Base-by-base conservation (phyloP, 2,329 filamentous ascomycete genomes). In the Arthrobotrys sphaeroides region DNA sequence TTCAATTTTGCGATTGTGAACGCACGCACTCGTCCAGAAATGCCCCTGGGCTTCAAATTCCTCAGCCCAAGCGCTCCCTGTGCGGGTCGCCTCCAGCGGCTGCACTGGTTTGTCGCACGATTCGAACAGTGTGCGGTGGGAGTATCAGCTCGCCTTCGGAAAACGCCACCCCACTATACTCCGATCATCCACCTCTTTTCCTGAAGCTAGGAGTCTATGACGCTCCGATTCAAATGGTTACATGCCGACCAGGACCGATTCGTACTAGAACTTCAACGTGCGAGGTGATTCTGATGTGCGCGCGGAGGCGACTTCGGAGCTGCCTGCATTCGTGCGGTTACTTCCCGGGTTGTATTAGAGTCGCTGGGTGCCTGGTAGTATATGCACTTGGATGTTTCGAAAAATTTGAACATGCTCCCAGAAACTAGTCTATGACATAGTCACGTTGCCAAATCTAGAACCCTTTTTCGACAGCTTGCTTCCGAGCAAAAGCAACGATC, bases 291-390 rank as follows among this genome's bases (percentile, higher is more conserved):
- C 16, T 28, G 26, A 45, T 59, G 45, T 31, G 64, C 57, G 59
- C 28, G 49, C 69, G 57, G 64, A 49, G 59, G 72, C 64, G 72
- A 69, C 51, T 69, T 75, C 64, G 64, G 72, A 69, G 64, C 59
- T 33, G 72, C 57, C 72, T 75, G 64, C 64, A 75, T 75, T 75
- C 38, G 64, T 64, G 38, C 42, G 55, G 57, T 64, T 62, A 38
- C 43, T 64, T 62, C 18, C 26, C 20, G 53, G 18, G 43, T 38
- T 65, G 59, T 31, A 43, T 42, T 33, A 60, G 43, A 59, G 10
- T 16, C 49, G n/a, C 47, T 62, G 59, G 67, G 38, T 70, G 66
- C 66, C 66, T 69, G 43, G 53, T n/a, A n/a, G n/a, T 43, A 60
- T 40, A 33, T 45, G 61, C 31, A 47, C 28, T 38, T 47, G 13